Conservation (phyloP, 495 filamentous ascomycete species). For the Aeminium ludgeri region DNA sequence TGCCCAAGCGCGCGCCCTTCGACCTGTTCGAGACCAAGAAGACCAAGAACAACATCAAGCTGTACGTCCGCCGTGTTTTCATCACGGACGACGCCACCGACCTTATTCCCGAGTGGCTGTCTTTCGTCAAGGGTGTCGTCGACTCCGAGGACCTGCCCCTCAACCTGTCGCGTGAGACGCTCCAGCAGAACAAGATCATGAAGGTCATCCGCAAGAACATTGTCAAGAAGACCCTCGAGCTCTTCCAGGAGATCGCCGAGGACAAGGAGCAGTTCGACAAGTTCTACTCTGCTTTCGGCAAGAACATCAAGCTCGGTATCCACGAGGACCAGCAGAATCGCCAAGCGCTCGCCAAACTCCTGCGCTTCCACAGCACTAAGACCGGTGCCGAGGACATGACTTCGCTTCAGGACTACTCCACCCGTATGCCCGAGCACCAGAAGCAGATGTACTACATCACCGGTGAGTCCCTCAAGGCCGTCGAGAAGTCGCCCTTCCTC, state of each 20-base stretch:
- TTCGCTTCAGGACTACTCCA: slow-evolving; percentile 89
- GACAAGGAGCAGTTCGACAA: slow-evolving; percentile 99
- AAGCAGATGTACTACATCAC: slow-evolving; percentile 99
- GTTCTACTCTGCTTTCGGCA: slow-evolving; percentile 98
- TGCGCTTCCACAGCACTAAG: slow-evolving; percentile 97
- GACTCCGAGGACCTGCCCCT: slow-evolving; percentile 98
- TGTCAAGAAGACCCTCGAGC: slow-evolving; percentile 99
- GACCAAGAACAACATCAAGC: slow-evolving; percentile 99
- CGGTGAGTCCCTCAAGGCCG: slow-evolving; percentile 96
- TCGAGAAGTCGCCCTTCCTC: slow-evolving; percentile 94
- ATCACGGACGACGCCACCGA: slow-evolving; percentile 99
- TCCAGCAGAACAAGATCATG: slow-evolving; percentile 99
- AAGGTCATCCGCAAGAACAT: slow-evolving; percentile 99
- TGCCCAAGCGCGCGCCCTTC: slow-evolving; percentile 98
- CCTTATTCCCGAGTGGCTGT: slow-evolving; percentile 96
- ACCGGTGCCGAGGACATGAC: slow-evolving; percentile 78
- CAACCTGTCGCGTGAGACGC: slow-evolving; percentile 98
- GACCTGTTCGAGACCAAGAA: slow-evolving; percentile 99
- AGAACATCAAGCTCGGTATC: slow-evolving; percentile 99
- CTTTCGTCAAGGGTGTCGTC: slow-evolving; percentile 99
- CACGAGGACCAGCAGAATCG: slow-evolving; percentile 99
- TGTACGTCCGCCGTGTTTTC: slow-evolving; percentile 99
- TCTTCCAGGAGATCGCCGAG: slow-evolving; percentile 96
- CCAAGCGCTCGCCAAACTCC: slow-evolving; percentile 81
- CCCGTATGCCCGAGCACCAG: slow-evolving; percentile 98